Evolutionary conservation across 805 yeast genomes (phyloP).

Genomic region (Metschnikowia cerradonensis): DNA sequence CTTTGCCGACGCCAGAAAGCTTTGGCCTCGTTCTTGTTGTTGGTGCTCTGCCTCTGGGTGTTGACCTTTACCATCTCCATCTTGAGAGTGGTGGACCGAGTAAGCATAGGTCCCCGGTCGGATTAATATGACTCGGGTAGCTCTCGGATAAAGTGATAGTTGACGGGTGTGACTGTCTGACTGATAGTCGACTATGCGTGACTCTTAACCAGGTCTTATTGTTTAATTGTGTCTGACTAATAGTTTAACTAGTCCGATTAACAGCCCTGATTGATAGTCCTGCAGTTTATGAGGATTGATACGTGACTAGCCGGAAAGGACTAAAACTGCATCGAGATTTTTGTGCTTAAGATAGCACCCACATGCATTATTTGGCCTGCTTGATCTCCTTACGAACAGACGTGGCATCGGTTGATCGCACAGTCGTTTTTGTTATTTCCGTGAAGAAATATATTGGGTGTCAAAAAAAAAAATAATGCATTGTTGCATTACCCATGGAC

Average conservation of each 20-base stretch:
- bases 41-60: conserved; percentile 79
- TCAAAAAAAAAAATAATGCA: neutral
- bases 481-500: neutral
- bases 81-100: conserved; percentile 74
- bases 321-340: neutral
- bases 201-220: no score
- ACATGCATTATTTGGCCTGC: neutral
- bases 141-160: no score
- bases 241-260: no score
- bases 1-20: conserved; percentile 79
- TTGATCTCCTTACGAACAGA: neutral
- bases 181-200: no score
- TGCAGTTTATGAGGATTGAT: no score
- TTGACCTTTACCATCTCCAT: conserved; percentile 79
- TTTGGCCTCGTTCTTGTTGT: conserved; percentile 71
- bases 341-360: neutral
- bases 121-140: neutral
- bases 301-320: no score
- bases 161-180: no score
- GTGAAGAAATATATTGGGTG: neutral
- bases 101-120: conserved; percentile 21
- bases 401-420: neutral
- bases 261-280: no score
- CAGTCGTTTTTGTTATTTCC: neutral
- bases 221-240: no score